Conservation (phyloP, 2,329 filamentous ascomycete genomes). For the Biscogniauxia mediterranea region DNA sequence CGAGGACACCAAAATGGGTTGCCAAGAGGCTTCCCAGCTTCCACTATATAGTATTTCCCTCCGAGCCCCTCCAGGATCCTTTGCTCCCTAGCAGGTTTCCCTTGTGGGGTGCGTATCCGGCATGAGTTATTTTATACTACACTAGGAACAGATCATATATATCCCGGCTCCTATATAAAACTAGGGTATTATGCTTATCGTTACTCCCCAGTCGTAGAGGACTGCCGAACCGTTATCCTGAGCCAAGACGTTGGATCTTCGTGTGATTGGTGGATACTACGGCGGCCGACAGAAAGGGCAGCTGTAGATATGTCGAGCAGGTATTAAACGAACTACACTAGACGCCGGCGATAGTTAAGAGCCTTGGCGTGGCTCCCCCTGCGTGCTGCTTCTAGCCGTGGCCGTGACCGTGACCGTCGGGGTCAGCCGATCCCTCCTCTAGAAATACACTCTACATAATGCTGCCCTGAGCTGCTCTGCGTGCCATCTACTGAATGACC, state of each 20-base stretch:
- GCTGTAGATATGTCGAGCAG: background rate
- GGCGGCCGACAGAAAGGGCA: background rate
- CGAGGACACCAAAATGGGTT: background rate
- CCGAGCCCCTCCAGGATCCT: background rate
- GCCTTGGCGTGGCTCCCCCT: background rate
- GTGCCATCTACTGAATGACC: background rate
- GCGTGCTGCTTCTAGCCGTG: background rate
- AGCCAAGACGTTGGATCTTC: background rate
- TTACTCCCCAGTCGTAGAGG: background rate
- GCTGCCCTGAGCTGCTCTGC: background rate
- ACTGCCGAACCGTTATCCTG: background rate
- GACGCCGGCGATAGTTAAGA: background rate
- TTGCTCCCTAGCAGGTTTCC: background rate
- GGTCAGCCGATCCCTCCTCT: background rate
- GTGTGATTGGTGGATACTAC: background rate
- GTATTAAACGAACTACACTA: background rate
- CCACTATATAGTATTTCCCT: background rate
- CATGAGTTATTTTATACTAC: background rate
- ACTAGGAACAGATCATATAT: background rate
- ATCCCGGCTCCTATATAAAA: background rate
- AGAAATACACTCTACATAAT: background rate
- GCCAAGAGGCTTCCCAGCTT: background rate
- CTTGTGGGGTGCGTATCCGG: background rate
- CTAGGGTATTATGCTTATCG: background rate
- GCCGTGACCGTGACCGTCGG: background rate